phyloP scores from a whole-genome alignment of 176 grass and related monocot species.

The Musa beccarii region DNA sequence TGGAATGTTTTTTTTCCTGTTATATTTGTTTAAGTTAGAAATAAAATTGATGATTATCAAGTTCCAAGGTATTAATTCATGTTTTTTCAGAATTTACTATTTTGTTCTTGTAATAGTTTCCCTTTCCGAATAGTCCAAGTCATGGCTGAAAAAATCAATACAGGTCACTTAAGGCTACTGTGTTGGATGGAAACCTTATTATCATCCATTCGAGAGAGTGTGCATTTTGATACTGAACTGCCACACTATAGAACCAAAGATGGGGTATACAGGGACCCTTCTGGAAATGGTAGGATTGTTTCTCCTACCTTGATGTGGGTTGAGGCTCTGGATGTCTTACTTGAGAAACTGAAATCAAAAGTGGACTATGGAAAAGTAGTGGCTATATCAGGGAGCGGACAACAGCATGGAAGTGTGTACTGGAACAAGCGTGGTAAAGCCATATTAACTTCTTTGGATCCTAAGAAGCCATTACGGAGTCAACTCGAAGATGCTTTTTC shows the following conservation, averaged over 20 bases:
- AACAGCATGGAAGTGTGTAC: conserved; percentile 94
- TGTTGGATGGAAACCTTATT: conserved; percentile 49
- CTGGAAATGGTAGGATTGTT: conserved; percentile 61
- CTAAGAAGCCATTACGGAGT: conserved; percentile 39
- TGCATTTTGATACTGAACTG: conserved; percentile 83
- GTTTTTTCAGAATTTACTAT: neutral
- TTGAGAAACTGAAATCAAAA: conserved; percentile 70
- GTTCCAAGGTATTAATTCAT: neutral
- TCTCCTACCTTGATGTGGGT: conserved; percentile 95
- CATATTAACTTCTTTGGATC: conserved; percentile 56
- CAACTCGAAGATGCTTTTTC: conserved; percentile 75
- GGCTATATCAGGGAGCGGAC: conserved; percentile 76
- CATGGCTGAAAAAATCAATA: neutral
- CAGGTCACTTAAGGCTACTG: conserved; percentile 86
- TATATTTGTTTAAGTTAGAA: too few species aligned
- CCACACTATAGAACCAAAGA: conserved; percentile 76
- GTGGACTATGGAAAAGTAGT: conserved; percentile 57
- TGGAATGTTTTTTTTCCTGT: too few species aligned
- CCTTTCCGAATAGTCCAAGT: conserved; percentile 12
- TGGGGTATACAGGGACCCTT: conserved; percentile 72
- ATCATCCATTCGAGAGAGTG: conserved; percentile 65
- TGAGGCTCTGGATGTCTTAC: conserved; percentile 71
- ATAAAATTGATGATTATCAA: neutral
- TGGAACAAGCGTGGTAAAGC: conserved; percentile 69
- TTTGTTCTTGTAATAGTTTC: neutral